Evolutionary conservation across 192 early-diverging fungal species (phyloP), one percentile per base, ranked within the genome.

Genomic region (Chytriomyces sp.): DNA sequence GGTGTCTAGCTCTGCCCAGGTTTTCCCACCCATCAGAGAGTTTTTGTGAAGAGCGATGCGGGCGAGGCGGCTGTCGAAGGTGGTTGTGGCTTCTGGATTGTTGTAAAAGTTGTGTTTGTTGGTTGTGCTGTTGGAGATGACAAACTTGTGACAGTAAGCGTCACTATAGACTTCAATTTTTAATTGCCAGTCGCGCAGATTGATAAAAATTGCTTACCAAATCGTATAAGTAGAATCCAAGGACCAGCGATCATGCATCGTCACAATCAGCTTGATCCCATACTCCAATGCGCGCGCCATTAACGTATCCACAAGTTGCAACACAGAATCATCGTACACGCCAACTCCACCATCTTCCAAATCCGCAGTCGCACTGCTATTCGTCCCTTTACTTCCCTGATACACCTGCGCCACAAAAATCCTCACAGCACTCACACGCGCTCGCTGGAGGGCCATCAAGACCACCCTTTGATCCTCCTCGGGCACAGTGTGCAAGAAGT

Each of bases 11-110:
- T 75, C 28, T 33, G 58, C 73, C 66, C 66, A 75, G 12, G 67
- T 68, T 2, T 52, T 44, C 10, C n/a, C 59, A n/a, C 66, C 64
- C 33, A 75, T 41, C 4, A 31, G 26, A 8, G 70, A 4, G 36
- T 75, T 75, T 28, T 30, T 30, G 56, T 75, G 73, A n/a, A 36
- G 37, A 19, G 61, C 54, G 44, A 75, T 75, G 26, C 73, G 73
- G 6, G 64, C 44, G 22, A 75, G 19, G 2, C 73, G 62, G 17
- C 19, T 32, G 26, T 75, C 73, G 32, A 66, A 75, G 54, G 26
- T 22, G 3, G 14, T 25, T 2, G 6, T 5, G 2, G 68, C 68
- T 5, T 25, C 22, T 14, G 30, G 38, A 28, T 59, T 55, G 54
- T 57, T 59, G 39, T 70, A 70, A 38, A 70, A 70, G 12, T 34